A percentile compares a stretch with the other conserved stretches of the same genome.
Evolutionary conservation across 805 yeast genomes (phyloP).

Genomic region (Metschnikowia chrysomelidarum): DNA sequence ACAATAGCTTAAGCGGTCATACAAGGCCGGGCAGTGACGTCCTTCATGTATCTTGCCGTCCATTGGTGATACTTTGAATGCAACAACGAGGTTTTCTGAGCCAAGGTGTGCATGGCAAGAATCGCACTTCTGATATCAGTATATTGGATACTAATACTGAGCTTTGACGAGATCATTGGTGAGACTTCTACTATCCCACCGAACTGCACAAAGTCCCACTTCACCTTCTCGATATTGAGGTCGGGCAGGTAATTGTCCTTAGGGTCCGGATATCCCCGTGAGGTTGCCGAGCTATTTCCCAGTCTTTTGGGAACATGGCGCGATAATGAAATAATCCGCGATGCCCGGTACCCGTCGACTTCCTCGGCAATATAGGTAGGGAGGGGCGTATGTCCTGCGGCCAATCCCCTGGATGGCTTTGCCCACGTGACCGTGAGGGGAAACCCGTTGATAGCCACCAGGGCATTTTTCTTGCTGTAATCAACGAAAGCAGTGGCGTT

Average conservation of each 20-base stretch:
- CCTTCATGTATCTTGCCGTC: slow-evolving; percentile 66
- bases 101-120: slow-evolving; percentile 40
- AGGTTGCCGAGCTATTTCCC: neutral
- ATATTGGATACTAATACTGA: slow-evolving; percentile 61
- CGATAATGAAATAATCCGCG: slow-evolving; percentile 51
- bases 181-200: slow-evolving; percentile 62
- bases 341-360: slow-evolving; percentile 44
- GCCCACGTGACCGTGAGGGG: slow-evolving; percentile 51
- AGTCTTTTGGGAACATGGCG: slow-evolving; percentile 14
- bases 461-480: slow-evolving; percentile 47
- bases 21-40: slow-evolving; percentile 61
- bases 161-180: slow-evolving; percentile 64
- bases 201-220: slow-evolving; percentile 49
- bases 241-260: slow-evolving; percentile 37
- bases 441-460: slow-evolving; percentile 59
- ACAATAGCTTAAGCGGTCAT: too few species aligned
- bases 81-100: slow-evolving; percentile 13
- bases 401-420: slow-evolving; percentile 2
- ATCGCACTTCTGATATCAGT: slow-evolving; percentile 60
- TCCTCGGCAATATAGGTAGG: slow-evolving; percentile 28
- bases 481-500: slow-evolving; percentile 55
- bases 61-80: slow-evolving; percentile 51
- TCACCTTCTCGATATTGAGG: slow-evolving; percentile 45
- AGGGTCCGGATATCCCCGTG: slow-evolving; percentile 43
- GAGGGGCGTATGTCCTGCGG: slow-evolving; percentile 21